Evolutionary conservation across 176 grass and related monocot genomes (phyloP).

Genomic region (Saccharum spontaneum): DNA sequence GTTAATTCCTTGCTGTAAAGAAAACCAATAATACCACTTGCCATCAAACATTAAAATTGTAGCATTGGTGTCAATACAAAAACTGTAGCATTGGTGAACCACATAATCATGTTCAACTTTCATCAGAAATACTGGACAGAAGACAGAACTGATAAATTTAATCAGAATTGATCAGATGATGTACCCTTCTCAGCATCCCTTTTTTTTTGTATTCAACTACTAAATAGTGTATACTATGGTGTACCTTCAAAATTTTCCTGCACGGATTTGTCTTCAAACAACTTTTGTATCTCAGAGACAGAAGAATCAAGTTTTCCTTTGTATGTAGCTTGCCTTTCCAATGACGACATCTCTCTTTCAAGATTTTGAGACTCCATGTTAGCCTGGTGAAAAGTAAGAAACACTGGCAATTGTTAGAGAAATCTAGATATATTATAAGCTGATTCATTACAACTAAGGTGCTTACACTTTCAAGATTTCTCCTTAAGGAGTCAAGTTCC

Average conservation of each 20-base stretch:
- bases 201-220: neutral
- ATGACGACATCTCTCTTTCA: conserved; percentile 36
- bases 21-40: neutral
- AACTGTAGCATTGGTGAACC: conserved; percentile 1
- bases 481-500: conserved; percentile 42
- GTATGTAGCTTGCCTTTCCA: conserved; percentile 42
- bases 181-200: neutral
- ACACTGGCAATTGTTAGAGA: conserved; percentile 2
- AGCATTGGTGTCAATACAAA: neutral
- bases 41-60: neutral
- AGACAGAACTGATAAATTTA: neutral
- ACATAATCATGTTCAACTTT: neutral
- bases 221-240: conserved; percentile 4
- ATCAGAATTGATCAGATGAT: neutral
- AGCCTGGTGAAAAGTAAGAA: conserved; percentile 44
- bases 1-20: neutral
- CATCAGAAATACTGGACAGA: neutral
- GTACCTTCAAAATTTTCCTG: conserved; percentile 53
- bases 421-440: conserved; percentile 18
- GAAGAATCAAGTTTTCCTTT: conserved; percentile 39
- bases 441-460: conserved; percentile 11
- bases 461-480: conserved; percentile 44
- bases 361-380: conserved; percentile 52
- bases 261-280: conserved; percentile 41
- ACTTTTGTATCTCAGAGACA: conserved; percentile 45